A percentile compares a stretch with the other conserved stretches of the same genome.
These are phyloP conservation scores for Wickerhamomyces strasburgensis DNA, from an alignment of 805 yeast species.

Conservation along the genomic window DNA sequence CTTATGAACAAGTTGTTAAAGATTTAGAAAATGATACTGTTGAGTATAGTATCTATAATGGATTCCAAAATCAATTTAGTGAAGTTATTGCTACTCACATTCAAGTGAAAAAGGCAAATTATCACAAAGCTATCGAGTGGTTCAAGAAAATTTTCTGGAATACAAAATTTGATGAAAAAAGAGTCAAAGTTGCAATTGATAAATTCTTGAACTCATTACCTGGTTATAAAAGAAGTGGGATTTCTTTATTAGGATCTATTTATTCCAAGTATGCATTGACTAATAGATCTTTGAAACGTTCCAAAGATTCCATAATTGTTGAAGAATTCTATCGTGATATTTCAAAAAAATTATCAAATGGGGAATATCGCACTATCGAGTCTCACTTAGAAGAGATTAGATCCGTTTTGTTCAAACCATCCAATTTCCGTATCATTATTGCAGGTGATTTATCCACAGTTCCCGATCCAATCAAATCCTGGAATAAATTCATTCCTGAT, in stretches of 20 bases:
- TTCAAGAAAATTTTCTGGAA: conserved; percentile 56
- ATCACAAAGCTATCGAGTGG: conserved; percentile 73
- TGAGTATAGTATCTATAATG: conserved; percentile 48
- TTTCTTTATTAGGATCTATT: conserved; percentile 60
- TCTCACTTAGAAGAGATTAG: conserved; percentile 49
- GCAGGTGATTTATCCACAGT: conserved; percentile 61
- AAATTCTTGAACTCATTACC: conserved; percentile 36
- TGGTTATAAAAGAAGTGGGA: conserved; percentile 38
- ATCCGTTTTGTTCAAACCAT: conserved; percentile 44
- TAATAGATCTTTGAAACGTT: conserved; percentile 57
- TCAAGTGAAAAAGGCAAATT: conserved; percentile 57
- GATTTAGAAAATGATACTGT: conserved; percentile 70
- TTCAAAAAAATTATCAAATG: conserved; percentile 47
- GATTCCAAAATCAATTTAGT: conserved; percentile 54
- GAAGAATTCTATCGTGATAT: conserved; percentile 52
- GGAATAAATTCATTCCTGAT: conserved; percentile 37
- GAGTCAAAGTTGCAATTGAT: conserved; percentile 56
- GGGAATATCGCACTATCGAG: conserved; percentile 43
- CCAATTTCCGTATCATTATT: conserved; percentile 63
- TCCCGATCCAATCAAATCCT: conserved; percentile 50
- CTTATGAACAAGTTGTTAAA: conserved; percentile 74
- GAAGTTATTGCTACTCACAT: conserved; percentile 63
- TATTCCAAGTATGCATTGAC: conserved; percentile 48
- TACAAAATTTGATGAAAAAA: conserved; percentile 64
- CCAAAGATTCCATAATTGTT: conserved; percentile 59